Base-by-base conservation (phyloP, 208 protist species). In the Hexamita inflata region DNA sequence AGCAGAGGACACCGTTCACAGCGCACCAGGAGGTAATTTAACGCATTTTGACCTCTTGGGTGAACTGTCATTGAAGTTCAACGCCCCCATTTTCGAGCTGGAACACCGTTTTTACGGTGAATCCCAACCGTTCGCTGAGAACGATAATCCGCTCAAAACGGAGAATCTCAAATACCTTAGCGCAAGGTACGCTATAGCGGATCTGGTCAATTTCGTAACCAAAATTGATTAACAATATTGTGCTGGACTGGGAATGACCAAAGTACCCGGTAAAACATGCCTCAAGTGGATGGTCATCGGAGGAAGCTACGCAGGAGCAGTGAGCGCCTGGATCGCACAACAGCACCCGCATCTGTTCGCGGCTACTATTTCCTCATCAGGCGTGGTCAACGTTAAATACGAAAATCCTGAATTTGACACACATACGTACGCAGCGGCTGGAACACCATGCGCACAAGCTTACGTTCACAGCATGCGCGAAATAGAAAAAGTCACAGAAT, bases 91-190 rank as follows among this genome's bases (percentile, higher is more conserved):
- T 38, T 70, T 57, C n/a, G 64, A 4, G 15, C 64, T 70, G 9
- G 64, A 70, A 45, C 64, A 70, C n/a, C n/a, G 64, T 32, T 70
- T 70, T 45, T 70, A 70, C 42, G 64, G 64, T 15, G n/a, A 30
- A 15, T 70, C 64, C 35, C 64, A 70, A 45, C 64, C 64, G 4
- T 70, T 70, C 35, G 11, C 2, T 11, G 2, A 57, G 2, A n/a
- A 11, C 4, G n/a, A n/a, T n/a, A n/a, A 45, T 45, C 19, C 11
- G 4, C 11, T n/a, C 4, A 15, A n/a, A n/a, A 49, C 9, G 7
- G 9, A 70, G 11, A 49, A 40, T n/a, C 40, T 70, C 9, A 2
- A 45, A 2, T 70, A 45, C 9, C 35, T 70, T 2, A 49, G 11
- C 38, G 9, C 30, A 19, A 24, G n/a, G 26, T 34, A 70, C 9